Conservation (phyloP, 108 stramenopile species). For the Nannochloropsis oceanica region DNA sequence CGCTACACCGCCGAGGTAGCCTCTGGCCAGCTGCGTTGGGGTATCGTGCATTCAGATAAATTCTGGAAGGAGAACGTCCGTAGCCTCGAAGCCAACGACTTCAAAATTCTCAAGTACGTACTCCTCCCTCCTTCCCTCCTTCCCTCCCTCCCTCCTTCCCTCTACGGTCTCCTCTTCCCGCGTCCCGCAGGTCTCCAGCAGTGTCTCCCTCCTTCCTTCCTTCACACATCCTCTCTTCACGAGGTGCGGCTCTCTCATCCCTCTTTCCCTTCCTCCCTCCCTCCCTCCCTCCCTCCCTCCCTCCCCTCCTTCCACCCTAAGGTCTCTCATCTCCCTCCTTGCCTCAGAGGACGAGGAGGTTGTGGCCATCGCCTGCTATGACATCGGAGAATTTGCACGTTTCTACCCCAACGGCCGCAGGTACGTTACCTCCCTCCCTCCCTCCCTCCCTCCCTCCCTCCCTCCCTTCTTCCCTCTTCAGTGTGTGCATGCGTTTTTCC, state of each 20-base stretch:
- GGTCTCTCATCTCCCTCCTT: slow-evolving; percentile 55
- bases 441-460: not conserved
- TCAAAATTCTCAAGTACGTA: slow-evolving; percentile 42
- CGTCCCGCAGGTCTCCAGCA: too few species aligned
- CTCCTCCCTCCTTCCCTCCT: not conserved
- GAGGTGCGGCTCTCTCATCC: too few species aligned
- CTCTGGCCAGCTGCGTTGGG: slow-evolving; percentile 77
- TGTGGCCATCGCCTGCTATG: slow-evolving; percentile 85
- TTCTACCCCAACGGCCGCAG: slow-evolving; percentile 84
- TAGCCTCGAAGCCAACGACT: slow-evolving; percentile 36
- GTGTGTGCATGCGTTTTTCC: slow-evolving; percentile 62
- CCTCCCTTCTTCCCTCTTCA: slow-evolving; percentile 56
- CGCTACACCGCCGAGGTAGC: slow-evolving; percentile 27
- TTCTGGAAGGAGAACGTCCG: slow-evolving; percentile 55
- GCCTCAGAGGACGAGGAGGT: slow-evolving; percentile 59
- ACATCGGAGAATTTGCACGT: slow-evolving; percentile 89
- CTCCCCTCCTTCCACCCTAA: not conserved
- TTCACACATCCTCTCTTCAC: too few species aligned
- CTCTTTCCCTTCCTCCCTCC: not conserved
- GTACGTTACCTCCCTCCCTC: too few species aligned
- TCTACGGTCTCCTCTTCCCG: too few species aligned
- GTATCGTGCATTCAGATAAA: slow-evolving; percentile 76
- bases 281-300: not conserved
- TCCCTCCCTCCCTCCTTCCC: not conserved
- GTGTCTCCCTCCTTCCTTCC: too few species aligned